A percentile compares a stretch with the other conserved stretches of the same genome.
Conservation (phyloP, 495 filamentous ascomycete species). For the Xylaria intraflava region DNA sequence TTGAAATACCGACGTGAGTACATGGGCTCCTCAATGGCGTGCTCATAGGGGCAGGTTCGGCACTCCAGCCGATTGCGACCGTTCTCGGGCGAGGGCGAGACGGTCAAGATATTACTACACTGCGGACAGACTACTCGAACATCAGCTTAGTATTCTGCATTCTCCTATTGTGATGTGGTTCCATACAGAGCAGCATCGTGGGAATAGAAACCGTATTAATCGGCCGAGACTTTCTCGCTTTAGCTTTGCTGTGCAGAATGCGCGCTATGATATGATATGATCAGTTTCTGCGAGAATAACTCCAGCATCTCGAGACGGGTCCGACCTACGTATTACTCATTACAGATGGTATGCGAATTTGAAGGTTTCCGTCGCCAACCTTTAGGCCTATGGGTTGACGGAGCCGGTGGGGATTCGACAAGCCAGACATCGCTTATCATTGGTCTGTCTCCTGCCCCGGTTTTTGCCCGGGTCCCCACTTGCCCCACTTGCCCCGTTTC, state of each 20-base stretch:
- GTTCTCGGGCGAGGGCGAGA: conserved; percentile 37
- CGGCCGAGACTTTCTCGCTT: not conserved
- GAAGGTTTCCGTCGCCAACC: too few species aligned
- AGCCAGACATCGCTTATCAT: too few species aligned
- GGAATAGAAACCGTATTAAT: not conserved
- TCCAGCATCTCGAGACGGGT: not conserved
- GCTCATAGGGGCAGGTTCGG: conserved; percentile 87
- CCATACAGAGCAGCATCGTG: conserved; percentile 65
- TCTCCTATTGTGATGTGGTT: not conserved
- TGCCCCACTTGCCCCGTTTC: too few species aligned
- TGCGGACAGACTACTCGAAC: conserved; percentile 70
- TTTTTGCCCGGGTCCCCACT: too few species aligned
- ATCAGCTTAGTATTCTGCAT: conserved; percentile 4
- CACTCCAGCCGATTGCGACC: conserved; percentile 72
- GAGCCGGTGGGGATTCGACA: too few species aligned
- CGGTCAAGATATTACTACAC: conserved; percentile 83
- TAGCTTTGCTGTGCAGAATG: not conserved
- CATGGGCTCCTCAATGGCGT: conserved; percentile 61
- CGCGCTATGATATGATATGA: conserved; percentile 5
- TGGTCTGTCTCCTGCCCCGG: too few species aligned
- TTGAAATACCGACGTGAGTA: conserved; percentile 71
- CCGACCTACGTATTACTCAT: too few species aligned
- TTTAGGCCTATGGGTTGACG: too few species aligned
- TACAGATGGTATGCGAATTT: too few species aligned
- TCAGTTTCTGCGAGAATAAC: not conserved